These are phyloP conservation scores for Trichosanthes truncata DNA, from an alignment of 306 rosid species.

Conservation along the genomic window DNA sequence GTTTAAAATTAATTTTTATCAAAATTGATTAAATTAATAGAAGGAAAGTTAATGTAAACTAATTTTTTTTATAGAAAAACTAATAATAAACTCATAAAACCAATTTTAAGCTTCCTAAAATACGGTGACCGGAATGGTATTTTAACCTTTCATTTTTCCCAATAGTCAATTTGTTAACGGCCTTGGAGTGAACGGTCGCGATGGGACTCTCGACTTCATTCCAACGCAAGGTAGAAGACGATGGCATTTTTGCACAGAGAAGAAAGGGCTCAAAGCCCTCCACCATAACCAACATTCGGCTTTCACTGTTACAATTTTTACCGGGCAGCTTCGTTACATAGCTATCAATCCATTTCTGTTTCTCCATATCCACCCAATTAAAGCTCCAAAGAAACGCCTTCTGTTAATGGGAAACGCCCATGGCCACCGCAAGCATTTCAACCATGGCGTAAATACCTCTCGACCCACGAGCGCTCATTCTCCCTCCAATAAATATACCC, in stretches of 20 bases:
- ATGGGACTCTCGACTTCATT: neutral
- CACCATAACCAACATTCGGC: neutral
- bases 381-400: conserved; percentile 1
- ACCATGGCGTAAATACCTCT: conserved; percentile 16
- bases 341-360: conserved; percentile 10
- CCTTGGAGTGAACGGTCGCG: no score
- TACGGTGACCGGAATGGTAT: no score
- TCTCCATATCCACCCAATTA: neutral
- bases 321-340: neutral
- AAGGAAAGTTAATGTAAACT: no score
- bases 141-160: no score
- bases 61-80: no score
- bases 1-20: no score
- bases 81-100: no score
- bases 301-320: neutral
- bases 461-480: conserved; percentile 12
- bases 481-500: conserved; percentile 23
- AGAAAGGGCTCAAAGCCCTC: neutral
- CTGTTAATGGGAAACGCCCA: conserved; percentile 59
- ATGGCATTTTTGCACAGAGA: neutral
- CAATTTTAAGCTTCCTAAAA: no score
- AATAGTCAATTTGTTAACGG: no score
- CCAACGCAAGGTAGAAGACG: neutral
- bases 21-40: no score
- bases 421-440: conserved; percentile 26